A percentile compares a stretch with the other conserved stretches of the same genome.
These are phyloP conservation scores for Panaeolus papilionaceus DNA, from an alignment of 768 basidiomycete genomes.

Conservation along the genomic window DNA sequence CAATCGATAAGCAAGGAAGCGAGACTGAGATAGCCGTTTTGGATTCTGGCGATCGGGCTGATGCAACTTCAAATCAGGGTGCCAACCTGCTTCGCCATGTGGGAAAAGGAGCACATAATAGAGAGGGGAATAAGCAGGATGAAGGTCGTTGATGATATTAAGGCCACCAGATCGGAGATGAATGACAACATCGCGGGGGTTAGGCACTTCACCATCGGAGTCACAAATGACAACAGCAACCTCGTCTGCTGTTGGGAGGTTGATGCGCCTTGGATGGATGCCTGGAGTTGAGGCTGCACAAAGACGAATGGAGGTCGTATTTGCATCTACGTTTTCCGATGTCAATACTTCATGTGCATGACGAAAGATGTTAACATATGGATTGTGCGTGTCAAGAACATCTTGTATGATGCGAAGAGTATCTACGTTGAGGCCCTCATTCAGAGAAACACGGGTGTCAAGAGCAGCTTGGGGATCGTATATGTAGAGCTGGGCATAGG, in stretches of 20 bases:
- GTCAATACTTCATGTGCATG: conserved; percentile 17
- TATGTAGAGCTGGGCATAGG: conserved; percentile 16
- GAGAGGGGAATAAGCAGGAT: conserved; percentile 26
- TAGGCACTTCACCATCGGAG: background rate
- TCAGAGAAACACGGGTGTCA: conserved; percentile 20
- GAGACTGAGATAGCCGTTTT: conserved; percentile 32
- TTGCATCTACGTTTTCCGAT: background rate
- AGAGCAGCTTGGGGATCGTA: conserved; percentile 13
- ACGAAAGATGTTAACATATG: conserved; percentile 8
- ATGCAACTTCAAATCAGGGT: conserved; percentile 24
- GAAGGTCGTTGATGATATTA: conserved; percentile 25
- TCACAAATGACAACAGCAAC: conserved; percentile 21
- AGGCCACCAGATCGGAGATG: conserved; percentile 2
- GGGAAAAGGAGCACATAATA: conserved; percentile 28
- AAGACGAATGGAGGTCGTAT: conserved; percentile 13
- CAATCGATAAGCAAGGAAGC: conserved; percentile 39
- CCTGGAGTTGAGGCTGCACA: background rate
- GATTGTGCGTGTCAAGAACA: background rate
- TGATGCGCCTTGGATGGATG: conserved; percentile 35
- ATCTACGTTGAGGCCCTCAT: conserved; percentile 26
- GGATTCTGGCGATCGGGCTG: conserved; percentile 28
- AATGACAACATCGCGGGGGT: conserved; percentile 32
- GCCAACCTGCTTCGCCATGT: conserved; percentile 26
- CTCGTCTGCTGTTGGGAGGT: conserved; percentile 31
- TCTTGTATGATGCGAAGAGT: background rate